Conservation (phyloP, 306 rosid genomes). For the Vachellia collinsii region DNA sequence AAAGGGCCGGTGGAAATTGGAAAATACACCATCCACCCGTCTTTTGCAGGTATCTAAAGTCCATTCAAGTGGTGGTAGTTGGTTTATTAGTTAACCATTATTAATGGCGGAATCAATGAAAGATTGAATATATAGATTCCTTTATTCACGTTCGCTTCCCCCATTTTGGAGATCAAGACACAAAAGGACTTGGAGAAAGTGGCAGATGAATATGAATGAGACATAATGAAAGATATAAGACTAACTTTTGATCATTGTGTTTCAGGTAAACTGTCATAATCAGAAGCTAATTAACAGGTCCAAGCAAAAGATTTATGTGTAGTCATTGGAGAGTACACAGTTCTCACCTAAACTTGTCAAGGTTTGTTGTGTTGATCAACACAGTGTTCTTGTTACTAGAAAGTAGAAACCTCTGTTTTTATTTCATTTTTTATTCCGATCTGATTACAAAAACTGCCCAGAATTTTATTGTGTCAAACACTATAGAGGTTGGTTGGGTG, state of each 20-base stretch:
- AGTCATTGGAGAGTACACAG: not conserved
- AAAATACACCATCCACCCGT: not conserved
- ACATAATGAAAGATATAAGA: not conserved
- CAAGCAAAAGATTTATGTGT: not conserved
- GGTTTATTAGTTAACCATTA: constrained; percentile 29
- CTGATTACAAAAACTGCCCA: not conserved
- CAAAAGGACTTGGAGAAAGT: not conserved
- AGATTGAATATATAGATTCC: not conserved
- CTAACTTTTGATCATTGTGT: not conserved
- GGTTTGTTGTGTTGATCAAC: not conserved
- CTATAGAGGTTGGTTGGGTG: not conserved
- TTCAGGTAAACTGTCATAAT: constrained; percentile 10
- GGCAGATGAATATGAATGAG: not conserved
- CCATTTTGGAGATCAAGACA: constrained; percentile 20
- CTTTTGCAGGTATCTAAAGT: not conserved
- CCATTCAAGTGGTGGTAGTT: constrained; percentile 25
- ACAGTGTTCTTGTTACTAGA: too few relatives aligned
- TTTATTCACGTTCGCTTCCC: not conserved
- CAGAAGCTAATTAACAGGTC: not conserved
- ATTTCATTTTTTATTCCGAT: not conserved
- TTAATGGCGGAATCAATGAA: not conserved
- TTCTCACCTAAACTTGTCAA: not conserved
- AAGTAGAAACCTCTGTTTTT: not conserved
- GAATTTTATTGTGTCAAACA: not conserved
- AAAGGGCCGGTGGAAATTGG: not conserved